phyloP scores from a whole-genome alignment of 2,329 filamentous ascomycete species.

The Lecanosticta acicola region DNA sequence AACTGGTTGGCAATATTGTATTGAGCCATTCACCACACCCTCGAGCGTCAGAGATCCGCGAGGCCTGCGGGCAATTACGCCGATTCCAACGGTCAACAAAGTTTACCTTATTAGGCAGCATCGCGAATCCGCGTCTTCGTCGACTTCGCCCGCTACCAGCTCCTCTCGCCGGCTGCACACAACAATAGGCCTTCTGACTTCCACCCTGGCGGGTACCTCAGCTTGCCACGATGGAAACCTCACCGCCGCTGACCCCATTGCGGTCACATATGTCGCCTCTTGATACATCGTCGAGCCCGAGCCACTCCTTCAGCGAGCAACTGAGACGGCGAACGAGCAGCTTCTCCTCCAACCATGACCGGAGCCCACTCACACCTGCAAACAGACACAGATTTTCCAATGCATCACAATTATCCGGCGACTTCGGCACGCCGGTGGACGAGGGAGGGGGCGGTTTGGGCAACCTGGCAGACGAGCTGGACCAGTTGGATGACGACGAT shows the following conservation, averaged over 20 bases:
- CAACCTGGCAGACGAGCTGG: slow-evolving; percentile 75
- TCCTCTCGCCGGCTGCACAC: background rate
- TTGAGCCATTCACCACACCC: too few species aligned
- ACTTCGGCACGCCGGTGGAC: slow-evolving; percentile 36
- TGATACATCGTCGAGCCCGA: slow-evolving; percentile 36
- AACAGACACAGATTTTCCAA: slow-evolving; percentile 34
- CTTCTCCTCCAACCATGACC: slow-evolving; percentile 39
- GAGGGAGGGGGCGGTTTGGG: slow-evolving; percentile 55
- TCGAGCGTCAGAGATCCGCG: too few species aligned
- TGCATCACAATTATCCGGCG: slow-evolving; percentile 32
- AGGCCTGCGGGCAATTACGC: too few species aligned
- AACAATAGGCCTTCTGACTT: background rate
- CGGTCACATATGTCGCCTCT: slow-evolving; percentile 36
- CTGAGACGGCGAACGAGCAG: slow-evolving; percentile 33
- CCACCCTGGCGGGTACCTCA: background rate
- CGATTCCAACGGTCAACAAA: too few species aligned
- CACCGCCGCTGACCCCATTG: slow-evolving; percentile 4
- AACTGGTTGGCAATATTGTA: too few species aligned
- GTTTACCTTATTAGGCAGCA: too few species aligned
- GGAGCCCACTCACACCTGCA: slow-evolving; percentile 41
- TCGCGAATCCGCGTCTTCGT: too few species aligned
- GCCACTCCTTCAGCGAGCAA: slow-evolving; percentile 24
- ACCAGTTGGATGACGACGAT: slow-evolving; percentile 54
- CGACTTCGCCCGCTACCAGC: too few species aligned
- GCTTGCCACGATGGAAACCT: background rate